Percentiles rank a stretch among this genome's conserved stretches.
phyloP scores from a whole-genome alignment of 2,329 filamentous ascomycete genomes.

The Malbranchea cinnamomea region DNA sequence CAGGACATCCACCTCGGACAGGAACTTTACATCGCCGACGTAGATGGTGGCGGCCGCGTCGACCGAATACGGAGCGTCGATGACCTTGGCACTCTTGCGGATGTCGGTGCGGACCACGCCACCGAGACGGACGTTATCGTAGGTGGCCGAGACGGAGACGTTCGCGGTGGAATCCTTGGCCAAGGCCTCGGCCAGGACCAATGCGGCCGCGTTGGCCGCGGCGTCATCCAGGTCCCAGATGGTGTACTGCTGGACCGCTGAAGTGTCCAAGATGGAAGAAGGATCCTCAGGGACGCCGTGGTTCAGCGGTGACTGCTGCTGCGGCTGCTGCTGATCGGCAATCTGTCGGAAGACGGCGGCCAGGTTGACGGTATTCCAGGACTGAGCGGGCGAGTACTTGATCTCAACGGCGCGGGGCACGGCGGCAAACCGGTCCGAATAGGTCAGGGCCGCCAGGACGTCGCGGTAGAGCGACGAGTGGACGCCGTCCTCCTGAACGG shows the following conservation, averaged over 20 bases:
- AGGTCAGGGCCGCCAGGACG: conserved; percentile 70
- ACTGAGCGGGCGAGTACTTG: conserved; percentile 69
- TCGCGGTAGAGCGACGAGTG: conserved; percentile 88
- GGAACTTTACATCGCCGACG: conserved; percentile 63
- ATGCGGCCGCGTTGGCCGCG: conserved; percentile 47
- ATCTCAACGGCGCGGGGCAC: conserved; percentile 59
- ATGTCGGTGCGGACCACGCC: conserved; percentile 75
- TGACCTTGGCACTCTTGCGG: conserved; percentile 63
- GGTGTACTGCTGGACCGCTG: conserved; percentile 59
- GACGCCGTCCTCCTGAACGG: conserved; percentile 57
- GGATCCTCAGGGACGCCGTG: no score
- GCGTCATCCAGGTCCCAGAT: conserved; percentile 89
- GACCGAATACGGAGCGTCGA: conserved; percentile 73
- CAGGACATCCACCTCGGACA: conserved; percentile 63
- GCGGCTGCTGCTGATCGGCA: conserved; percentile 26
- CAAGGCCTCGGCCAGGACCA: conserved; percentile 44
- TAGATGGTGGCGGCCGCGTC: conserved; percentile 65
- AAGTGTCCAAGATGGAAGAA: conserved; percentile 14
- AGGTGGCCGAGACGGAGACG: conserved; percentile 42
- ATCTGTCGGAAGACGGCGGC: conserved; percentile 32
- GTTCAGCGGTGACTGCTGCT: no score
- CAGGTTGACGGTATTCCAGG: conserved; percentile 41
- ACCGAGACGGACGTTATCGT: conserved; percentile 54
- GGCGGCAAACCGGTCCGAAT: conserved; percentile 52
- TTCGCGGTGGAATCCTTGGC: conserved; percentile 47